Base-by-base conservation (phyloP, 2,329 filamentous ascomycete species). In the Cladosporium phlei region DNA sequence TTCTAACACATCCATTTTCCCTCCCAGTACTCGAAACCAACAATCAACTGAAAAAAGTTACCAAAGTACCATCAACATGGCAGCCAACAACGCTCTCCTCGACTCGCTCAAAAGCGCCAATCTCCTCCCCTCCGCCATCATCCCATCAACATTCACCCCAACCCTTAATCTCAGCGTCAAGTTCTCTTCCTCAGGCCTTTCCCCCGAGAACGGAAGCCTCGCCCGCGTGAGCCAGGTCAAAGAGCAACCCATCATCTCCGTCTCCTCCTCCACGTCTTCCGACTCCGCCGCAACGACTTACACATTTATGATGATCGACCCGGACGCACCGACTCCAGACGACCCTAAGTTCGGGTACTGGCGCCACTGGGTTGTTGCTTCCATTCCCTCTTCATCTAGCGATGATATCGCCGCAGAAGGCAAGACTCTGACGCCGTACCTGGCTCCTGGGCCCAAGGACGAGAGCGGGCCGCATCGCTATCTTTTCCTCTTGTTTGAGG, bases 271-370 rank as follows among this genome's bases (percentile, higher is more conserved):
- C 1, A 16, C 17, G 47, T 46, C 28, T 50, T 59, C 72, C 28
- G 57, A 50, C 5, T 71, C 67, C 37, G 48, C 52, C 2, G 51
- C 68, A 1, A 67, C 72, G 53, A 65, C 63, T 1, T 78, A 75
- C 59, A 67, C 69, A 27, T 62, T 77, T 40, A 61, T 78, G 52
- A 64, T 79, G 30, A 65, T 77, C 17, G 76, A 78, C 46, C 75
- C 75, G 0, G 76, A 78, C 49, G 76, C 75, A 16, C 76, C 76
- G 0, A 78, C 74, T 0, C 76, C 76, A 0, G 72, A 75, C 27
- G 72, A 78, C 40, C 74, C 73, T 5, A 77, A 74, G 54, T 78
- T 75, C 55, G 71, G 74, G 0, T 77, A 74, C 55, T 78, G 75
- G 74, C 65, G 75, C 16, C 76, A 79, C 54, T 78, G 73, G 72